These are phyloP conservation scores for Fusarium odoratissimum DNA, from an alignment of 2,329 filamentous ascomycete genomes.

Conservation along the genomic window DNA sequence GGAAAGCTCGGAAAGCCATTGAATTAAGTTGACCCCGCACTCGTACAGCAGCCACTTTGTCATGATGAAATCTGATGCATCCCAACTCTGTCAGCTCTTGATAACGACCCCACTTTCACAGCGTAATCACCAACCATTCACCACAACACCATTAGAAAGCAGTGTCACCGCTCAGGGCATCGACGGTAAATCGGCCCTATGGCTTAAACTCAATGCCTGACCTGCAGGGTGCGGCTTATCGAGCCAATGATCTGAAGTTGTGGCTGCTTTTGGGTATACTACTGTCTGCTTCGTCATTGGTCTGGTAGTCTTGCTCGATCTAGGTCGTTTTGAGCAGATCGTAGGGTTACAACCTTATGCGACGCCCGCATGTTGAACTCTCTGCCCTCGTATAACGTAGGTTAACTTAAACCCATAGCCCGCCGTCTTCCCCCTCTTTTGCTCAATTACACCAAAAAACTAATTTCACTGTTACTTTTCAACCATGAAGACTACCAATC, in stretches of 20 bases:
- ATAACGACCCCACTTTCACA: not conserved
- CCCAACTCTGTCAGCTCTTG: not conserved
- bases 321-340: not conserved
- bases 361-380: not conserved
- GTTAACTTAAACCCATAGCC: not conserved
- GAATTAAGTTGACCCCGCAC: slow-evolving; percentile 15
- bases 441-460: not conserved
- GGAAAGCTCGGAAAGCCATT: not conserved
- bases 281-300: slow-evolving; percentile 1
- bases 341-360: not conserved
- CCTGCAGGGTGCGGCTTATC: not conserved
- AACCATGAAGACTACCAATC: slow-evolving; percentile 38
- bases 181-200: not conserved
- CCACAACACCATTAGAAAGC: not conserved
- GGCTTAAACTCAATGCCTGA: not conserved
- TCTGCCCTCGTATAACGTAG: not conserved
- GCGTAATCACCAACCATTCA: not conserved
- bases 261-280: not conserved
- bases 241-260: not conserved
- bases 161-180: not conserved
- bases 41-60: slow-evolving; percentile 14
- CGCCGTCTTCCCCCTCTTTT: not conserved
- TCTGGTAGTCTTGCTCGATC: not conserved
- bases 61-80: slow-evolving; percentile 18
- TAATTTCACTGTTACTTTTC: not conserved